Base-by-base conservation (phyloP, 345 rosid species). In the Eucalyptus cloeziana region DNA sequence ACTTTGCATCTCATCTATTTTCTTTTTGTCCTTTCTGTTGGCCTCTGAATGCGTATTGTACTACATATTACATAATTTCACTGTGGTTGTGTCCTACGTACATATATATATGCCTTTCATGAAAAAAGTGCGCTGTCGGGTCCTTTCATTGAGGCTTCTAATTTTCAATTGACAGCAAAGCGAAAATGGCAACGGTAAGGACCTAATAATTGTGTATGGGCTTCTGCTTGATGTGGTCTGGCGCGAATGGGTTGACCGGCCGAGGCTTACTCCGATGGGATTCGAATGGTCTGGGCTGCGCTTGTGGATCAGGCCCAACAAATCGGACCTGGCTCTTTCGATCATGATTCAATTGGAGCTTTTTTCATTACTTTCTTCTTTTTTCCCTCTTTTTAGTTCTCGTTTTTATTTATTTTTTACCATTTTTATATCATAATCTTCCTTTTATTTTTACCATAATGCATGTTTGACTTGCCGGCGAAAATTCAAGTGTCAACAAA, bases 231-330 rank as follows among this genome's bases (percentile, higher is more conserved):
- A 22, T 24, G 13, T 24, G 30, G 62, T 9, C 27, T 9, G 13
- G 62, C 30, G 60, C 25, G 10, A 54, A 24, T 8, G 62, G 30
- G 62, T 22, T 56, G 62, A 24, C 62, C 30, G 62, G 12, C 62
- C 6, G 2, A 4, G 62, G 62, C 0, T 9, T 56, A 10, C 30
- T 24, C 12, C 11, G 0, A 9, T 22, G 6, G 62, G 13, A 13
- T 9, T 56, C 12, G 62, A 10, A 9, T 24, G 10, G 3, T 56
- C 5, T 56, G 5, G 62, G 62, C 62, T 9, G 27, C 10, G 0
- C 12, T 22, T 56, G 30, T 9, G 13, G 62, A 56, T 56, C 3
- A 56, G 30, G 62, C 62, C 13, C 62, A 24, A 56, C 62, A 56
- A 2, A 24, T 2, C 6, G 30, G 30, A 56, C 62, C 6, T 1